phyloP scores from a whole-genome alignment of 75 land plant genomes.

The Ceratopteris richardii region DNA sequence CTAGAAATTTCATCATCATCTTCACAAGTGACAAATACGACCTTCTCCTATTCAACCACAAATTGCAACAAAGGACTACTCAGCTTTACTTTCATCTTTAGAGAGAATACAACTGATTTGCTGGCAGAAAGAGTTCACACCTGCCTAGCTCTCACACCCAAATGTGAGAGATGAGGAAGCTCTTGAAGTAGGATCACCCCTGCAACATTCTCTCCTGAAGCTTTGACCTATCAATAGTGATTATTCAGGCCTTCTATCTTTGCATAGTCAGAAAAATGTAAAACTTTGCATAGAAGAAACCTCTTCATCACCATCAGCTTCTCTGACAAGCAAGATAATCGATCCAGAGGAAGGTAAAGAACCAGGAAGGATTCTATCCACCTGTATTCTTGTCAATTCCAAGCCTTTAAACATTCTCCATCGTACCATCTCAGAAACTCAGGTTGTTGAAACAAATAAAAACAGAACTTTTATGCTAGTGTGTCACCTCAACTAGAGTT shows the following conservation, averaged over 20 bases:
- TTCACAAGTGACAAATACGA: slow-evolving; percentile 97
- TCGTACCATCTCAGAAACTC: neutral
- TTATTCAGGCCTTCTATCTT: neutral
- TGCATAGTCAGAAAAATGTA: neutral
- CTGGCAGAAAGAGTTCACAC: too few species aligned
- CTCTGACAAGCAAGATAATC: slow-evolving; percentile 73
- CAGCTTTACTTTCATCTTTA: too few species aligned
- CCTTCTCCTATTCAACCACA: slow-evolving; percentile 63
- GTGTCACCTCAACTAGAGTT: slow-evolving; percentile 55
- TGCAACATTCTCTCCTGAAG: slow-evolving; percentile 79
- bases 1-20: slow-evolving; percentile 69
- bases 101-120: too few species aligned
- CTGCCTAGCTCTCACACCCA: slow-evolving; percentile 96
- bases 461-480: too few species aligned
- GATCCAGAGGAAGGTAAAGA: slow-evolving; percentile 60
- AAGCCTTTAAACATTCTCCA: neutral
- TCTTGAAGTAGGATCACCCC: slow-evolving; percentile 92
- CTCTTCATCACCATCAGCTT: slow-evolving; percentile 99
- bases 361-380: slow-evolving; percentile 81
- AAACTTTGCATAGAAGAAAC: slow-evolving; percentile 29
- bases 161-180: slow-evolving; percentile 92
- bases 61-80: too few species aligned
- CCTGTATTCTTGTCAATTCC: slow-evolving; percentile 34
- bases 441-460: too few species aligned
- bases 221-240: slow-evolving; percentile 52